Evolutionary conservation across 2,329 filamentous ascomycete species (phyloP).

Genomic region (Apiospora hydei): DNA sequence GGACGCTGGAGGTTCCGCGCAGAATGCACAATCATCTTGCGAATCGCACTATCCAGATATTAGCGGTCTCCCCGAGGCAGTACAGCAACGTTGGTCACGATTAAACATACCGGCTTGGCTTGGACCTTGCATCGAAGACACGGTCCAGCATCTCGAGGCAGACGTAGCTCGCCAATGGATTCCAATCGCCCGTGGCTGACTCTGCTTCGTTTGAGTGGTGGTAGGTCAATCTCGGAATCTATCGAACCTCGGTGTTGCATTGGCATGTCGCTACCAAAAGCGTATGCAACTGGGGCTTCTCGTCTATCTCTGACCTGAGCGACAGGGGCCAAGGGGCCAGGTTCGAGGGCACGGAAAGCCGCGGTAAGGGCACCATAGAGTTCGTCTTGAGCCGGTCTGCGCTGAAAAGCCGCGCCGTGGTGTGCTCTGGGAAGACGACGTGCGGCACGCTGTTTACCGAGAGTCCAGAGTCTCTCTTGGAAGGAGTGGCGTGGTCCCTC

Average conservation of each 20-base stretch:
- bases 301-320: slow-evolving; percentile 48
- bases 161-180: slow-evolving; percentile 63
- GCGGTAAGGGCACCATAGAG: slow-evolving; percentile 52
- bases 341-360: slow-evolving; percentile 42
- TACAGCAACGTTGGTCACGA: not conserved
- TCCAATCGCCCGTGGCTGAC: slow-evolving; percentile 61
- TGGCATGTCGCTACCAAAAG: slow-evolving; percentile 50
- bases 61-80: slow-evolving; percentile 31
- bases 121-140: slow-evolving; percentile 60
- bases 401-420: slow-evolving; percentile 39
- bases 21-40: slow-evolving; percentile 56
- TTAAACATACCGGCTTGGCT: slow-evolving; percentile 52
- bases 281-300: slow-evolving; percentile 49
- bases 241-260: slow-evolving; percentile 47
- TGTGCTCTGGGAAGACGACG: slow-evolving; percentile 44
- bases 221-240: slow-evolving; percentile 59
- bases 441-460: slow-evolving; percentile 49
- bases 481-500: slow-evolving; percentile 51
- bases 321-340: slow-evolving; percentile 46
- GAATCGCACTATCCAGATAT: slow-evolving; percentile 57
- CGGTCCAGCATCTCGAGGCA: slow-evolving; percentile 54
- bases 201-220: slow-evolving; percentile 61
- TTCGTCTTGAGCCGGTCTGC: slow-evolving; percentile 44
- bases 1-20: slow-evolving; percentile 47
- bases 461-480: slow-evolving; percentile 55